A percentile compares a stretch with the other conserved stretches of the same genome.
Conservation (phyloP, 2,329 filamentous ascomycete species). For the Pseudomassariella vexata region DNA sequence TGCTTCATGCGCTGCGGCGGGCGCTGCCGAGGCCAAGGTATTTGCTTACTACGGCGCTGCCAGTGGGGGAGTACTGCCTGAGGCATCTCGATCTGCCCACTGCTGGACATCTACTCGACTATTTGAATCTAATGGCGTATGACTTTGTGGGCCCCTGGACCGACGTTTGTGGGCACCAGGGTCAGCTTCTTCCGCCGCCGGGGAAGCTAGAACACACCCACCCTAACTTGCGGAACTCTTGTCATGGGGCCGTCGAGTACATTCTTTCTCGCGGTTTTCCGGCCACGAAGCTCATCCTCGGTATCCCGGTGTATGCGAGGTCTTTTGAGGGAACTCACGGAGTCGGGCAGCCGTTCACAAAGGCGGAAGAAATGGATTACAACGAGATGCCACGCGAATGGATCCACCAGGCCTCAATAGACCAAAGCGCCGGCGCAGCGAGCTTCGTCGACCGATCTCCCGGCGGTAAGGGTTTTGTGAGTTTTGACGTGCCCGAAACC, state of each 20-base stretch:
- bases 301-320: constrained; percentile 58
- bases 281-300: constrained; percentile 53
- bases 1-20: constrained; percentile 49
- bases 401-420: constrained; percentile 34
- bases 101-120: constrained; percentile 48
- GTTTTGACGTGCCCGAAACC: constrained; percentile 57
- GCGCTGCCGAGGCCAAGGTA: constrained; percentile 50
- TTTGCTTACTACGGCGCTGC: constrained; percentile 56
- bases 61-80: constrained; percentile 57
- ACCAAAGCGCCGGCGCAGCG: constrained; percentile 48
- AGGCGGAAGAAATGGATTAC: constrained; percentile 54
- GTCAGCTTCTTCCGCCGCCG: constrained; percentile 48
- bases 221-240: constrained; percentile 33
- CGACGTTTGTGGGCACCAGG: constrained; percentile 55
- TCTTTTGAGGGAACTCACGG: constrained; percentile 50
- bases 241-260: constrained; percentile 50
- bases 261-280: constrained; percentile 48
- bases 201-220: constrained; percentile 14
- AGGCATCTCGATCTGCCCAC: constrained; percentile 50
- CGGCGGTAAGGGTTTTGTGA: constrained; percentile 46
- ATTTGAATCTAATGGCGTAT: constrained; percentile 64
- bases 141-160: constrained; percentile 63
- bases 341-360: constrained; percentile 46
- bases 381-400: constrained; percentile 51
- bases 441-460: constrained; percentile 41